Evolutionary conservation across 495 filamentous ascomycete genomes (phyloP), one percentile per base, ranked within the genome.

Genomic region (Annulohypoxylon nitens): DNA sequence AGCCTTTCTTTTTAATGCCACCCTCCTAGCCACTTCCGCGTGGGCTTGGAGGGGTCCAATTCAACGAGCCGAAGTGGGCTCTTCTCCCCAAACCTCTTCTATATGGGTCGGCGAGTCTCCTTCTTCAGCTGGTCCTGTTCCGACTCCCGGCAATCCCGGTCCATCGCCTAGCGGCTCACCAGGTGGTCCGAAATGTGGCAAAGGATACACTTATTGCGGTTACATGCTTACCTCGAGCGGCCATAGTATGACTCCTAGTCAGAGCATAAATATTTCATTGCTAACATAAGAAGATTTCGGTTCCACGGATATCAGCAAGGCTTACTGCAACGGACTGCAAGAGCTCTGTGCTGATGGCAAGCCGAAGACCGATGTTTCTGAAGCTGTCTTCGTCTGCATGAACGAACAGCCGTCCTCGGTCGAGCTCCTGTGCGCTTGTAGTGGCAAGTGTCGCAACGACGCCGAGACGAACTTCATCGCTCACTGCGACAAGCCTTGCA

Each of bases 161-260:
- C 67, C 67, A 43, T 43, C 20, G 16, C 48, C 73, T 20, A 69
- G 59, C 58, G 66, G 68, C 18, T 16, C 62, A 11, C 67, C 55
- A 14, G 62, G 67, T 14, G 74, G 69, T 8, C 71, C 81, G 5
- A 78, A 81, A 1, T 84, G 82, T 48, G 81, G 81, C 30, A 78
- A 80, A 51, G 82, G 82, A 0, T 84, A 81, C 48, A 84, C 82
- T 3, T 84, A 84, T 63, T 84, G 82, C 66, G 82, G 82, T 0
- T 84, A 83, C 65, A 83, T 83, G 73, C 75, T 84, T 2, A 75
- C 72, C 10, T 72, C 78, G 1, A 77, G 78, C 36, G 78, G 79
- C 12, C 81, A 84, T 25, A 82, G 82, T 83, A 65, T 4, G 75
- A 66, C 5, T 57, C 10, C 53, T 5, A 30, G 34, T 2, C 9